Conservation (phyloP, 2,329 filamentous ascomycete species). For the Trichoderma harzianum region DNA sequence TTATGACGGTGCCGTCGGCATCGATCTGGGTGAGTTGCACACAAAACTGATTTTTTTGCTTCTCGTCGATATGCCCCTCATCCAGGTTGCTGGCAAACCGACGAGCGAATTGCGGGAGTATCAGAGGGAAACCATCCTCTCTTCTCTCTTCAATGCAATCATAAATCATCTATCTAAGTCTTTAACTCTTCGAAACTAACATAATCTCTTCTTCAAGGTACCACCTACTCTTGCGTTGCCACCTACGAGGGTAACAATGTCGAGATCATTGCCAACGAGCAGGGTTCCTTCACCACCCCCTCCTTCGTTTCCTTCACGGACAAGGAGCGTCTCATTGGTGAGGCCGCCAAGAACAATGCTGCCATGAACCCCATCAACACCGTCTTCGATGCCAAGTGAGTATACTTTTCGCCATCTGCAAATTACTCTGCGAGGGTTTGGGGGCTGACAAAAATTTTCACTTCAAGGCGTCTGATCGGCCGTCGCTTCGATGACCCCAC, state of each 20-base stretch:
- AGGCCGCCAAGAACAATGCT: constrained; percentile 99
- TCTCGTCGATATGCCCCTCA: constrained; percentile 10
- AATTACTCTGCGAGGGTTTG: background rate
- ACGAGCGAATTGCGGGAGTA: background rate
- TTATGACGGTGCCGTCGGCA: constrained; percentile 99
- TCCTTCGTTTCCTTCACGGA: constrained; percentile 99
- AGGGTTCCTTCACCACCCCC: constrained; percentile 97
- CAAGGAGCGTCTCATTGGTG: constrained; percentile 98
- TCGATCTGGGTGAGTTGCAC: constrained; percentile 83
- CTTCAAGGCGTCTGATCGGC: constrained; percentile 88
- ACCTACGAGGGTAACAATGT: constrained; percentile 99
- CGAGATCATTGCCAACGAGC: constrained; percentile 99
- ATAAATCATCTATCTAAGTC: background rate
- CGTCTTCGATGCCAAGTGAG: constrained; percentile 98
- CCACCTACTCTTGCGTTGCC: constrained; percentile 99
- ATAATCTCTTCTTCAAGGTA: constrained; percentile 57
- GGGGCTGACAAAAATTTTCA: constrained; percentile 20
- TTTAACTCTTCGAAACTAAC: constrained; percentile 2
- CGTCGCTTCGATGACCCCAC: constrained; percentile 91
- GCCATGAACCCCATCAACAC: constrained; percentile 99
- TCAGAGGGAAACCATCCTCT: background rate
- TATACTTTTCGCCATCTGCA: constrained; percentile 21
- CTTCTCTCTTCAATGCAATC: background rate
- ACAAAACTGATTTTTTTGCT: constrained; percentile 7
- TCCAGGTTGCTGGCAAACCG: background rate